These are phyloP conservation scores for Penicillium antarcticum DNA, from an alignment of 495 filamentous ascomycete species.

Conservation along the genomic window DNA sequence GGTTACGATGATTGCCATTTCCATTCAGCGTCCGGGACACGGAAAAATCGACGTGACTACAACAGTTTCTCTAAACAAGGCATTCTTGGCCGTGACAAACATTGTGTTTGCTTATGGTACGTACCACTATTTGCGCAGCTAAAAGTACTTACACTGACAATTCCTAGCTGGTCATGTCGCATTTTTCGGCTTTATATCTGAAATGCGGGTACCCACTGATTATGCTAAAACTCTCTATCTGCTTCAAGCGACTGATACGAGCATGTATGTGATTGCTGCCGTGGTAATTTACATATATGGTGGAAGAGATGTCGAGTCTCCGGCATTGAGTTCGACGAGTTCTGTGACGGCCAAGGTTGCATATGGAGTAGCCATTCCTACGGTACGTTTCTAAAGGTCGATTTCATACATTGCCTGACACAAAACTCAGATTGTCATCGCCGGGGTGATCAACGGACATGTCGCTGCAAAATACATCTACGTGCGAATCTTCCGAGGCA, in stretches of 20 bases:
- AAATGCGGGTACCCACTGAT: slow-evolving; percentile 66
- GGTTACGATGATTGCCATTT: slow-evolving; percentile 64
- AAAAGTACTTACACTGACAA: not conserved
- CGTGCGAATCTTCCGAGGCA: slow-evolving; percentile 55
- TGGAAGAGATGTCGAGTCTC: slow-evolving; percentile 62
- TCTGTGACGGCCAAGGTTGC: slow-evolving; percentile 61
- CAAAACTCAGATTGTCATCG: slow-evolving; percentile 42
- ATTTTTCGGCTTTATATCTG: slow-evolving; percentile 73
- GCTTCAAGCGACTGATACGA: slow-evolving; percentile 61
- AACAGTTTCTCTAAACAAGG: slow-evolving; percentile 10
- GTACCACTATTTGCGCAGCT: not conserved
- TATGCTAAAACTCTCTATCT: slow-evolving; percentile 63
- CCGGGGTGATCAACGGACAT: slow-evolving; percentile 68
- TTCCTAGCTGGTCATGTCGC: slow-evolving; percentile 58
- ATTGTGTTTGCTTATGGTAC: slow-evolving; percentile 31
- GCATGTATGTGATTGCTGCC: slow-evolving; percentile 55
- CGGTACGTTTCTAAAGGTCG: slow-evolving; percentile 33
- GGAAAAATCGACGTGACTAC: slow-evolving; percentile 10
- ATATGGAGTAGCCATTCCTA: slow-evolving; percentile 76
- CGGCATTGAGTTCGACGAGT: slow-evolving; percentile 68
- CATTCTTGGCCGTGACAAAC: slow-evolving; percentile 18
- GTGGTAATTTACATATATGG: slow-evolving; percentile 67
- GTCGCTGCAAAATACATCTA: slow-evolving; percentile 64
- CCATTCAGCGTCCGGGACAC: slow-evolving; percentile 27
- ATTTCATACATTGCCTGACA: slow-evolving; percentile 21